phyloP scores from a whole-genome alignment of 202 grass and related monocot genomes.

The Musa balbisiana region DNA sequence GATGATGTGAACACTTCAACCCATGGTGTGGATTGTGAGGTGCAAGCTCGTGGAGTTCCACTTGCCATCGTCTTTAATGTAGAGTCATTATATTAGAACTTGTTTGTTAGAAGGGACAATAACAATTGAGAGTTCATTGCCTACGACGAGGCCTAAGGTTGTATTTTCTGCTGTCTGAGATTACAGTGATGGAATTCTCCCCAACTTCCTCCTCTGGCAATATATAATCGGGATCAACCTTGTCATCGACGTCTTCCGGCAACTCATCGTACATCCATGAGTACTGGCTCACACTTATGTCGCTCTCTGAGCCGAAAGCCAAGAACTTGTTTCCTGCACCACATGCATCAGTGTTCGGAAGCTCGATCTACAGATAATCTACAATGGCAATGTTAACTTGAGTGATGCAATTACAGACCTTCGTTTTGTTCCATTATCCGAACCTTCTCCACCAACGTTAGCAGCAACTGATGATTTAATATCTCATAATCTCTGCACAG shows the following conservation, averaged over 20 bases:
- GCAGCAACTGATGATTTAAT: constrained; percentile 68
- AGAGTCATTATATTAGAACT: too few relatives aligned
- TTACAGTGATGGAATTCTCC: constrained; percentile 31
- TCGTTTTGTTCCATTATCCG: constrained; percentile 37
- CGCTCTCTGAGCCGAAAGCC: constrained; percentile 33
- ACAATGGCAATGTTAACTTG: not conserved
- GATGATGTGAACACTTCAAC: too few relatives aligned
- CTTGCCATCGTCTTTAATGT: too few relatives aligned
- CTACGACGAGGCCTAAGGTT: constrained; percentile 33
- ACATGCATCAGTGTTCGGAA: constrained; percentile 4
- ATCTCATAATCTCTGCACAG: constrained; percentile 53
- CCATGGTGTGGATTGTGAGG: too few relatives aligned
- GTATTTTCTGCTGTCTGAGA: constrained; percentile 28
- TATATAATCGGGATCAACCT: constrained; percentile 35
- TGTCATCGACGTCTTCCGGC: constrained; percentile 44
- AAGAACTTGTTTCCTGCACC: constrained; percentile 31
- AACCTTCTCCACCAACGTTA: constrained; percentile 74
- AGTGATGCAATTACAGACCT: not conserved
- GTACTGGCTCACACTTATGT: constrained; percentile 32
- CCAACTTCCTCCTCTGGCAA: constrained; percentile 28
- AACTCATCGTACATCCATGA: constrained; percentile 57
- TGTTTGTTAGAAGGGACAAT: too few relatives aligned
- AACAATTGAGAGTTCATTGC: too few relatives aligned
- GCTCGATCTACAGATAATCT: not conserved
- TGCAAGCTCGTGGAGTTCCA: too few relatives aligned